phyloP scores from a whole-genome alignment of 768 basidiomycete genomes.

The Brasilioporus rufonigricans region DNA sequence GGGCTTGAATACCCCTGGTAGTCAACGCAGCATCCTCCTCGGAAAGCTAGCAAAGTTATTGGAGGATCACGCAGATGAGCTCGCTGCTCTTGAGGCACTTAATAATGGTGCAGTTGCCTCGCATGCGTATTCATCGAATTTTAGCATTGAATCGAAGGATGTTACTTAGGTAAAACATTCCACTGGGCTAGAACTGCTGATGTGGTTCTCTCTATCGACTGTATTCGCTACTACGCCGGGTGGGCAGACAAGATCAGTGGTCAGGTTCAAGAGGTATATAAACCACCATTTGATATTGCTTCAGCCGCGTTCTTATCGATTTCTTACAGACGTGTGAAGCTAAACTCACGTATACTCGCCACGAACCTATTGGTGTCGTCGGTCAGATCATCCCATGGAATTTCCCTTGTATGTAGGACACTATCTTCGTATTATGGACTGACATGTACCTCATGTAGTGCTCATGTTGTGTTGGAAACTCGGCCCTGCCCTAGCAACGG shows the following conservation, averaged over 20 bases:
- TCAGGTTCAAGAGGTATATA: constrained; percentile 58
- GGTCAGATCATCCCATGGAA: constrained; percentile 70
- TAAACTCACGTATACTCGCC: constrained; percentile 15
- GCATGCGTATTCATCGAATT: not conserved
- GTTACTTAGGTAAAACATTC: constrained; percentile 52
- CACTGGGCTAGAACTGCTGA: constrained; percentile 47
- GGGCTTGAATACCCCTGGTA: constrained; percentile 61
- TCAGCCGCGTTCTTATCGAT: not conserved
- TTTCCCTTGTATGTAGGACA: constrained; percentile 42
- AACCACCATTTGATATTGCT: not conserved
- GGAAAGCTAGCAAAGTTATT: constrained; percentile 63
- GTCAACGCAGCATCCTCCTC: constrained; percentile 53
- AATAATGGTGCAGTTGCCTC: constrained; percentile 49
- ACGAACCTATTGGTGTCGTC: constrained; percentile 25
- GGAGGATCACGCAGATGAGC: constrained; percentile 56
- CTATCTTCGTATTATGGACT: not conserved
- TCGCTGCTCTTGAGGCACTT: constrained; percentile 72
- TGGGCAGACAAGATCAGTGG: constrained; percentile 87
- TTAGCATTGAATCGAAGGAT: not conserved
- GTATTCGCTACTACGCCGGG: constrained; percentile 79
- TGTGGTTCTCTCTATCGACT: constrained; percentile 30
- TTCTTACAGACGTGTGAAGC: constrained; percentile 27
- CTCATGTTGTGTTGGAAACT: constrained; percentile 74
- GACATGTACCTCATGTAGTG: constrained; percentile 24
- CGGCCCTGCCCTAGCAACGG: constrained; percentile 73